These are phyloP conservation scores for Bipolaris cookei DNA, from an alignment of 2,329 filamentous ascomycete genomes.

Conservation along the genomic window DNA sequence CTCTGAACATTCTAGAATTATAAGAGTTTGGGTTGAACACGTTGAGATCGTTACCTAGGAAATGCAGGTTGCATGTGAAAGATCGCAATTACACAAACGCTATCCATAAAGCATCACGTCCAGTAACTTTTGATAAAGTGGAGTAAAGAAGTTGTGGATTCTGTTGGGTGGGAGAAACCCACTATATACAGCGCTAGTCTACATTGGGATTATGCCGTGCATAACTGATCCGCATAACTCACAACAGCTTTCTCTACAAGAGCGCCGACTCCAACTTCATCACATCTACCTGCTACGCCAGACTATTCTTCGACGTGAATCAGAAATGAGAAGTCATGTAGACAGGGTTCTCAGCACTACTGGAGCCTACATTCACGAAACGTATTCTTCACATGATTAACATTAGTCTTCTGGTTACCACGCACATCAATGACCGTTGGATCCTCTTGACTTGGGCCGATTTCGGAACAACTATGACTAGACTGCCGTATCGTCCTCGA, in stretches of 20 bases:
- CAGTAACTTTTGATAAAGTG: background rate
- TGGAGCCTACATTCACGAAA: background rate
- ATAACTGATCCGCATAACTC: too few species aligned
- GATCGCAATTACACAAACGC: background rate
- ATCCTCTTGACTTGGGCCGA: background rate
- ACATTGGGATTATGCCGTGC: too few species aligned
- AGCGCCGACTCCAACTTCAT: too few species aligned
- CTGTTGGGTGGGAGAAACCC: too few species aligned
- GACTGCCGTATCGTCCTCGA: background rate
- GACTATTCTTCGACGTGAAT: too few species aligned
- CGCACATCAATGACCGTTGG: background rate
- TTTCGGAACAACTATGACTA: background rate
- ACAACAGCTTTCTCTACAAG: too few species aligned
- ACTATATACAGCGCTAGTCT: too few species aligned
- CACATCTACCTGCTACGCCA: too few species aligned
- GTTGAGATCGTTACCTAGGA: background rate
- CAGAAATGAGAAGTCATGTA: background rate
- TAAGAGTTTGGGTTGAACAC: background rate
- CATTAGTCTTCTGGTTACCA: background rate
- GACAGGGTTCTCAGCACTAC: background rate
- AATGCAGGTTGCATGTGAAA: background rate
- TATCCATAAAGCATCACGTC: background rate
- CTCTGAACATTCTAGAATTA: background rate
- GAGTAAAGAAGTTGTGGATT: too few species aligned
- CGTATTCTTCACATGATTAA: background rate